These are phyloP conservation scores for Echinosophora koreensis DNA, from an alignment of 306 rosid species.

Conservation along the genomic window DNA sequence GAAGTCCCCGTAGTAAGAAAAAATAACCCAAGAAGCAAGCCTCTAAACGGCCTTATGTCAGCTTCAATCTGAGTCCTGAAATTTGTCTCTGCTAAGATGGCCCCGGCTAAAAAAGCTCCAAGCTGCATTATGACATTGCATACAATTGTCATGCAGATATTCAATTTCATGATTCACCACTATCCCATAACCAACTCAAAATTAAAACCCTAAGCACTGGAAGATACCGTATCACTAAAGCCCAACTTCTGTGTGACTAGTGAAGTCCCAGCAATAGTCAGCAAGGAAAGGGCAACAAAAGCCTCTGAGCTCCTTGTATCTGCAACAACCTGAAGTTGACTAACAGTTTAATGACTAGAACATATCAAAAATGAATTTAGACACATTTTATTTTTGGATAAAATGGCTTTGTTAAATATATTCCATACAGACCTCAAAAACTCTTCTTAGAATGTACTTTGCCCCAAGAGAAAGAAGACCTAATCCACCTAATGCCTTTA, in stretches of 20 bases:
- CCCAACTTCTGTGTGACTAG: constrained; percentile 94
- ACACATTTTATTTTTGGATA: constrained; percentile 29
- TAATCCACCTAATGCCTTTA: constrained; percentile 93
- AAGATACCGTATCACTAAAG: constrained; percentile 93
- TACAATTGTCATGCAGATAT: constrained; percentile 35
- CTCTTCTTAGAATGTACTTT: constrained; percentile 89
- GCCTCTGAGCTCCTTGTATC: constrained; percentile 99
- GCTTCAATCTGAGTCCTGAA: constrained; percentile 99
- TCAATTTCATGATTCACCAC: constrained; percentile 33
- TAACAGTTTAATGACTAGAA: constrained; percentile 50
- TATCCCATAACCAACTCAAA: constrained; percentile 31
- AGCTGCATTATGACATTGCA: constrained; percentile 69
- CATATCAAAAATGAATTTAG: constrained; percentile 36
- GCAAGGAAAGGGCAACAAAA: constrained; percentile 96
- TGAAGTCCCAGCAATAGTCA: constrained; percentile 96
- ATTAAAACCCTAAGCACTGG: constrained; percentile 19
- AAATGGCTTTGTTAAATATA: constrained; percentile 25
- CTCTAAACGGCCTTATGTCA: constrained; percentile 98
- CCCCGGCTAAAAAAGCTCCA: constrained; percentile 99
- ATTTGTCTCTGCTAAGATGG: constrained; percentile 96
- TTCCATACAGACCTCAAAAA: constrained; percentile 79
- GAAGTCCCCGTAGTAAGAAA: constrained; percentile 93
- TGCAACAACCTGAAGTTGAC: constrained; percentile 86
- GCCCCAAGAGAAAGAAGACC: constrained; percentile 97
- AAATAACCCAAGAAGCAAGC: constrained; percentile 95